These are phyloP conservation scores for Chloromonas sp. DNA, from an alignment of 163 green algal species.

Conservation along the genomic window DNA sequence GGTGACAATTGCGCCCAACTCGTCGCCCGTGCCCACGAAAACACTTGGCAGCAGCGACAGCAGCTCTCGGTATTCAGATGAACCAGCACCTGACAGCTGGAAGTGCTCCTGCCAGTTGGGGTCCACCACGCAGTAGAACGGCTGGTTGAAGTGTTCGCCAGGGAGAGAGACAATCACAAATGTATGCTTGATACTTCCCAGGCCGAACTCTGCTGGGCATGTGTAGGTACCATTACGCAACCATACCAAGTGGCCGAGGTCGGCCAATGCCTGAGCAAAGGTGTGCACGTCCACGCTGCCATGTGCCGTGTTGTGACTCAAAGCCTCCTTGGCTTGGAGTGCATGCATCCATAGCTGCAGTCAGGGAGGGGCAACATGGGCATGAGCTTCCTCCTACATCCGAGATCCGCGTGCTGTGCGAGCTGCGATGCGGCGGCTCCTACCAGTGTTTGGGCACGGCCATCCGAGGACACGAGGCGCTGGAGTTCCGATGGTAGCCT, in stretches of 20 bases:
- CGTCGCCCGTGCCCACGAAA: background rate
- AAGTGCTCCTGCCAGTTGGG: background rate
- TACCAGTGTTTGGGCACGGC: too few species aligned
- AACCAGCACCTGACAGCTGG: background rate
- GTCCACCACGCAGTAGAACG: background rate
- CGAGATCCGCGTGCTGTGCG: too few species aligned
- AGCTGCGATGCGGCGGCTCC: too few species aligned
- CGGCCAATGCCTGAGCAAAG: background rate
- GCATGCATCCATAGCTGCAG: too few species aligned
- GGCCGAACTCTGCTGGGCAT: background rate
- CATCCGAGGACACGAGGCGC: too few species aligned
- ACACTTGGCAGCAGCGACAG: background rate
- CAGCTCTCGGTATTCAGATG: background rate
- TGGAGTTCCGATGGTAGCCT: too few species aligned
- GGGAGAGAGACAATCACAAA: background rate
- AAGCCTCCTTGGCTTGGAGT: too few species aligned
- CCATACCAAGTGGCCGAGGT: background rate
- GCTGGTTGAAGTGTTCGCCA: background rate
- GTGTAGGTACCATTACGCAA: background rate
- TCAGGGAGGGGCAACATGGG: too few species aligned
- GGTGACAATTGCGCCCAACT: background rate
- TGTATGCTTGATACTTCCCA: background rate
- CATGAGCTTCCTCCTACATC: too few species aligned
- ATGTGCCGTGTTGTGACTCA: too few species aligned
- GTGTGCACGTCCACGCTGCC: background rate